Base-by-base conservation (phyloP, 1,139 yeast species). In the Yamadazyma trypodendri region DNA sequence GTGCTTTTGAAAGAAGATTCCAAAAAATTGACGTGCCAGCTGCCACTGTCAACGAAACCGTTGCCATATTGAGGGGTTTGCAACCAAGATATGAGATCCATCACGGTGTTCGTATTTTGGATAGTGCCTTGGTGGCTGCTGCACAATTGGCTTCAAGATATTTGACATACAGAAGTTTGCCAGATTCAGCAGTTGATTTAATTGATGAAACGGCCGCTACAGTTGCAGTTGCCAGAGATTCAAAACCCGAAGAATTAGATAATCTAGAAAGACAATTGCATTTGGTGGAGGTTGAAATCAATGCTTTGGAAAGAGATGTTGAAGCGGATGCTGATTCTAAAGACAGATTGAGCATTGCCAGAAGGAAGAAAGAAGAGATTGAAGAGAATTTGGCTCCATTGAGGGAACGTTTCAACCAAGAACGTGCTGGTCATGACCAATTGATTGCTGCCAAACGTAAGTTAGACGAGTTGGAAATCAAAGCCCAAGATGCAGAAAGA, bases 1-100 rank as follows among this genome's bases (percentile, higher is more conserved):
- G 96, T 60, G 98, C 99, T 1, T 90, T 92, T 61, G 99, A 92
- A 63, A 85, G 99, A 75, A 81, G 99, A 61, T 92, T 92, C 77
- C 99, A 92, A 65, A 89, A 88, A 60, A 86, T 94, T 50, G 96
- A 90, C 56, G 97, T 92, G 15, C 88, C 87, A 35, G 99, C 95
- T 52, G 92, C 97, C 40, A 84, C 96, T 0, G 79, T 88, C 23
- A 77, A 84, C 50, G 97, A 92, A 65, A 89, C 98, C 0, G 88
- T 92, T 38, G 97, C 97, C 7, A 92, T 92, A 44, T 77, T 94
- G 51, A 84, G 98, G 74, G 98, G 98, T 45, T 75, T 94, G 52
- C 97, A 92, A 63, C 94, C 87, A 60, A 86, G 86, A 61, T 94
- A 92, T 64, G 99, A 92, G 64, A 85, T 92, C 44, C 98, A 94